Base-by-base conservation (phyloP, 768 basidiomycete genomes). In the Boletus subparvulus region DNA sequence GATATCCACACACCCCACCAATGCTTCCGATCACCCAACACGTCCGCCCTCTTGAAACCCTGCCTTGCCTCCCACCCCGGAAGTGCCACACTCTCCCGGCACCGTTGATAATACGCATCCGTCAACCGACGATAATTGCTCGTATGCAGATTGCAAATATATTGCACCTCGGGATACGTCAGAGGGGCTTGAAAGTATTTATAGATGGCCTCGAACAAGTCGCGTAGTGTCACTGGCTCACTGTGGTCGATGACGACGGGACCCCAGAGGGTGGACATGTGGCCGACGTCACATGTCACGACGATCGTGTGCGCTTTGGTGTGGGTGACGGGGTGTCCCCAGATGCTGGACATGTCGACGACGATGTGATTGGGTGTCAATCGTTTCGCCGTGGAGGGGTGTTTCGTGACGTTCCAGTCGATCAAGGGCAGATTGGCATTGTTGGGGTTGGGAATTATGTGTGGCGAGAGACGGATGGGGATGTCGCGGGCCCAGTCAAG, bases 11-110 rank as follows among this genome's bases (percentile, higher is more conserved):
- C 48, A 2, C 82, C 83, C 65, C 78, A 76, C 64, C 78, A 85
- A 49, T 72, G 65, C 53, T 76, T 74, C 50, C 73, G 69, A 39
- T 73, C 72, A 1, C 82, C 83, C 33, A 85, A 60, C 46, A 76
- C 74, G 65, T 86, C 85, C 41, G 79, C 75, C 36, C 84, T 74
- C 60, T 65, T 75, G 50, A 78, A 79, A 0, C 79, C 78, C 47
- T 74, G 65, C 40, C 58, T 60, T 35, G 73, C 62, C 41, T 78
- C 76, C 52, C 77, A 75, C 3, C 65, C 74, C 13, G 70, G 65
- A 9, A 85, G 58, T 28, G 77, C 76, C 52, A 64, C 63, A 7
- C 77, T 73, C 21, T 76, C 72, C 28, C 65, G 66, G 49, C 75
- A 75, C 53, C 83, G 76, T 30, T 64, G 52, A 8, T 54, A 46